These are phyloP conservation scores for Monosporozyma servazzii DNA, from an alignment of 805 yeast species.

Conservation along the genomic window DNA sequence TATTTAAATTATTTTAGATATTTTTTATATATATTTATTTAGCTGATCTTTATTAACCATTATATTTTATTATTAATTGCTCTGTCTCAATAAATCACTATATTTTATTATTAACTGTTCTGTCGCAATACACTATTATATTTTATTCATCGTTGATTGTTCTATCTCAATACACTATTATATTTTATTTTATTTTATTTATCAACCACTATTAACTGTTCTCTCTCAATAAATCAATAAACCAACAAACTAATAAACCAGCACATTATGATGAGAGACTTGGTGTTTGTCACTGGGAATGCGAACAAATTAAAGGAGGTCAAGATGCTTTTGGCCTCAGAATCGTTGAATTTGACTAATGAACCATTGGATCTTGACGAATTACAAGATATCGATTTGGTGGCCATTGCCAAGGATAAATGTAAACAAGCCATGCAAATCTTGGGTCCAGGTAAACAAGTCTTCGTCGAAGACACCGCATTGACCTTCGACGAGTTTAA, in stretches of 20 bases:
- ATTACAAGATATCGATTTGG: constrained; percentile 74
- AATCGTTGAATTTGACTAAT: constrained; percentile 40
- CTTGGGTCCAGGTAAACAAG: constrained; percentile 56
- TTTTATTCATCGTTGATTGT: no score
- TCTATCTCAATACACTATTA: no score
- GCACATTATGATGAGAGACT: constrained; percentile 14
- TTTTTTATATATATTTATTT: background rate
- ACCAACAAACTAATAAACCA: no score
- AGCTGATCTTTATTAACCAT: background rate
- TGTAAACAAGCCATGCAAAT: constrained; percentile 60
- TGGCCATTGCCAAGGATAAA: constrained; percentile 73
- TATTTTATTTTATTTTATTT: background rate
- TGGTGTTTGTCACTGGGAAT: constrained; percentile 82
- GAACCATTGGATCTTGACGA: constrained; percentile 75
- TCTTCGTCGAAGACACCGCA: constrained; percentile 91
- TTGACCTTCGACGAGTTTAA: constrained; percentile 73
- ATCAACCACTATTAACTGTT: background rate
- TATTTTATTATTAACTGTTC: no score
- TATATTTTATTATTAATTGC: no score
- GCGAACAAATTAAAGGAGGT: constrained; percentile 83
- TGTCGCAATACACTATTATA: no score
- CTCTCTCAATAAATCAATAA: no score
- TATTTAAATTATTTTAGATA: background rate
- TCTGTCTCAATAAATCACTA: no score
- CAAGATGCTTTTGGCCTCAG: constrained; percentile 47